A percentile compares a stretch with the other conserved stretches of the same genome.
phyloP scores from a whole-genome alignment of 805 yeast species.

The Starmerella davenportii region DNA sequence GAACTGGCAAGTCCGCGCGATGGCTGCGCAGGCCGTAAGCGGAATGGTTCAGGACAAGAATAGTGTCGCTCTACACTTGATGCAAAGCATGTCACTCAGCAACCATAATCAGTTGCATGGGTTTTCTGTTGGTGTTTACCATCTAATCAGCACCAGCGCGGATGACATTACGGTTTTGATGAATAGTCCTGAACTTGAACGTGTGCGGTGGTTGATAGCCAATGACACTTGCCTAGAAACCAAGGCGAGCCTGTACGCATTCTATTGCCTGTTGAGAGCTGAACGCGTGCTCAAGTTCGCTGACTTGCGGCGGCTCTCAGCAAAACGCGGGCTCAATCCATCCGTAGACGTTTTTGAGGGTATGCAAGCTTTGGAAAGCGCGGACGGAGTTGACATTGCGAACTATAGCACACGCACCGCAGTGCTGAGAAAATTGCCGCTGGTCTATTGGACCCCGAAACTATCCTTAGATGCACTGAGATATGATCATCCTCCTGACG shows the following conservation, averaged over 20 bases:
- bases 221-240: constrained; percentile 10
- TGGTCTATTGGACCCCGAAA: constrained; percentile 3
- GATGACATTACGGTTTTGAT: not conserved
- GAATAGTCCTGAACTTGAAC: not conserved
- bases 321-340: constrained; percentile 6
- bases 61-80: constrained; percentile 20
- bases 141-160: no score
- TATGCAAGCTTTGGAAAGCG: constrained; percentile 1
- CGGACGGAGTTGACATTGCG: not conserved
- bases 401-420: constrained; percentile 2
- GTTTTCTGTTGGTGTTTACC: constrained; percentile 7
- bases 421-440: constrained; percentile 5
- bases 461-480: constrained; percentile 1
- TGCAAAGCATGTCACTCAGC: constrained; percentile 7
- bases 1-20: constrained; percentile 74
- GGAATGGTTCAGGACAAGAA: constrained; percentile 23
- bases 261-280: constrained; percentile 1
- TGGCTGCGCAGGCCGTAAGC: constrained; percentile 58
- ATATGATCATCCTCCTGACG: constrained; percentile 2
- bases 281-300: constrained; percentile 3
- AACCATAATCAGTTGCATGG: constrained; percentile 45
- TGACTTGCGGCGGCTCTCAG: constrained; percentile 2
- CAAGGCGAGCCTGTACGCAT: constrained; percentile 6
- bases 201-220: not conserved
- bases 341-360: constrained; percentile 13